phyloP scores from a whole-genome alignment of 495 filamentous ascomycete genomes.

The Penicillium soppii region DNA sequence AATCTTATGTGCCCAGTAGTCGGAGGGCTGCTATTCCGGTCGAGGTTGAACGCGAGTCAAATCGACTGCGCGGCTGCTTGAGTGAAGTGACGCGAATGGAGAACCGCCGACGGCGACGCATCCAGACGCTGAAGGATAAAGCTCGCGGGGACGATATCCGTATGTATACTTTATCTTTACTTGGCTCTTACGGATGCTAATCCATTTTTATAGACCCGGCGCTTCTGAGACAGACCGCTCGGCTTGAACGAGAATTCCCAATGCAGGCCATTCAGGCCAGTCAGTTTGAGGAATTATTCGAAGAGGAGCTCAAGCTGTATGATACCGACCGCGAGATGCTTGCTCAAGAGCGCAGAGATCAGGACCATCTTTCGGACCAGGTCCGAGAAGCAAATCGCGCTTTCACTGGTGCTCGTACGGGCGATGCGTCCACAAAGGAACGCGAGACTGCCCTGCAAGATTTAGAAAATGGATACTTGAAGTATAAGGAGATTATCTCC shows the following conservation, averaged over 20 bases:
- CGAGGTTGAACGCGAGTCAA: conserved; percentile 74
- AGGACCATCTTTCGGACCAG: conserved; percentile 66
- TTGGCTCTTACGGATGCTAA: neutral
- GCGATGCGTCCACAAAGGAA: conserved; percentile 72
- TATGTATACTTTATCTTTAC: conserved; percentile 26
- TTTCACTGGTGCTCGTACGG: conserved; percentile 67
- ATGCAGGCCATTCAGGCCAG: conserved; percentile 79
- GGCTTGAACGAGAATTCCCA: conserved; percentile 80
- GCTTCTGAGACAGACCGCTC: conserved; percentile 77
- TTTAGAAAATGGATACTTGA: conserved; percentile 88
- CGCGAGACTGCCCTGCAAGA: conserved; percentile 84
- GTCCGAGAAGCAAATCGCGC: conserved; percentile 73
- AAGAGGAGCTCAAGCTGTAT: conserved; percentile 76
- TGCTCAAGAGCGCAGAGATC: conserved; percentile 69
- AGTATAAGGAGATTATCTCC: conserved; percentile 89
- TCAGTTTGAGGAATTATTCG: conserved; percentile 90
- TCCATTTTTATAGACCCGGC: conserved; percentile 50
- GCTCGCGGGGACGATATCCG: conserved; percentile 88
- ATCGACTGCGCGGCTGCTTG: conserved; percentile 68
- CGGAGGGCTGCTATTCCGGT: conserved; percentile 74
- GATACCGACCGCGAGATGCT: conserved; percentile 70
- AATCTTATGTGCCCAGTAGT: conserved; percentile 86
- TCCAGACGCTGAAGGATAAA: conserved; percentile 73
- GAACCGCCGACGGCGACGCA: conserved; percentile 69
- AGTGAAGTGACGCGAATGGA: conserved; percentile 84